These are phyloP conservation scores for Vitellaria paradoxa DNA, from an alignment of 179 eudicot species.

Conservation along the genomic window DNA sequence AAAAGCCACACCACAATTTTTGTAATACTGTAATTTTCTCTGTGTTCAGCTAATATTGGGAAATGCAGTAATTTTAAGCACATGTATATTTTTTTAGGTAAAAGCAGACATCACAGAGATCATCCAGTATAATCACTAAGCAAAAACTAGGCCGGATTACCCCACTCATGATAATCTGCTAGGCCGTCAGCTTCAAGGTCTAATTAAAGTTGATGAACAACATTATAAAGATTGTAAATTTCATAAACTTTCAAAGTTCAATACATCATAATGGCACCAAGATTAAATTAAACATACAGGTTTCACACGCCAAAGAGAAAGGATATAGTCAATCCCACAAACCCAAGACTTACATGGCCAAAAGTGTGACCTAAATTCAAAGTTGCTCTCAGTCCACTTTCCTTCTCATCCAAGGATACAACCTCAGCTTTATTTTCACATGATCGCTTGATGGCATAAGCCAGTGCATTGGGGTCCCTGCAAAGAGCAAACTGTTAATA, in stretches of 20 bases:
- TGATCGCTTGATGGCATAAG: conserved; percentile 96
- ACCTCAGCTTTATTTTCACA: conserved; percentile 99
- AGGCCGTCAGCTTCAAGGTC: neutral
- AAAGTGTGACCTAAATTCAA: conserved; percentile 98
- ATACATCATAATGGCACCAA: neutral
- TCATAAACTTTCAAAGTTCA: neutral
- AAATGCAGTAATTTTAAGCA: neutral
- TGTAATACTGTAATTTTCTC: neutral
- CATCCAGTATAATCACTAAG: neutral
- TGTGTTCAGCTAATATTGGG: neutral
- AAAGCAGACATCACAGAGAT: neutral
- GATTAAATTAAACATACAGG: neutral
- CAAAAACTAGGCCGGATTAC: neutral
- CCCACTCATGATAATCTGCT: neutral
- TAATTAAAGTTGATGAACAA: too few species aligned
- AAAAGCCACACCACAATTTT: neutral
- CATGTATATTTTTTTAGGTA: neutral
- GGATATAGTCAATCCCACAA: neutral
- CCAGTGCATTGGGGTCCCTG: conserved; percentile 84
- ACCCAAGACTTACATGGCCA: conserved; percentile 75
- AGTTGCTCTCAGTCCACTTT: conserved; percentile 91
- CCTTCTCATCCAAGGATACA: conserved; percentile 94
- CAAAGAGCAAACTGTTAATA: conserved; percentile 18
- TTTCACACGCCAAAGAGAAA: neutral
- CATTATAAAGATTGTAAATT: neutral